A percentile compares a stretch with the other conserved stretches of the same genome.
phyloP scores from a whole-genome alignment of 1,284 basidiomycete species.

The Amylostereum chailletii region DNA sequence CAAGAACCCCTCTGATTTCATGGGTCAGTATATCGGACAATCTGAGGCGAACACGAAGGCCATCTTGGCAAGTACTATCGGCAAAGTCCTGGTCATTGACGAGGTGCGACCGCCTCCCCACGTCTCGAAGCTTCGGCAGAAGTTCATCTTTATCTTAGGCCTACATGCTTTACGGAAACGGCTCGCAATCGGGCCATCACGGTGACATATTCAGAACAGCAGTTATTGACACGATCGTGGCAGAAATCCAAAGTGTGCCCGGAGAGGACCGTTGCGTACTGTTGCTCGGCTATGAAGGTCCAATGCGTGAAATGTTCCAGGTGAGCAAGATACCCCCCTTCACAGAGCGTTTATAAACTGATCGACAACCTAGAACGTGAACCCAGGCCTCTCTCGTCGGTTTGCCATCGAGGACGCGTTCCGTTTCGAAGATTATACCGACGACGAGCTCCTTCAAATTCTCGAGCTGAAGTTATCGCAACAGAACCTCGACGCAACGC shows the following conservation, averaged over 20 bases:
- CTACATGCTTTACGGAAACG: slow-evolving; percentile 49
- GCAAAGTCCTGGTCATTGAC: slow-evolving; percentile 61
- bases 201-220: slow-evolving; percentile 50
- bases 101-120: slow-evolving; percentile 33
- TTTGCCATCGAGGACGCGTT: slow-evolving; percentile 62
- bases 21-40: slow-evolving; percentile 43
- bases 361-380: slow-evolving; percentile 41
- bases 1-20: slow-evolving; percentile 60
- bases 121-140: background rate
- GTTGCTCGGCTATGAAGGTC: slow-evolving; percentile 51
- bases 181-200: slow-evolving; percentile 18
- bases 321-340: slow-evolving; percentile 23
- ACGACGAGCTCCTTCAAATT: slow-evolving; percentile 40
- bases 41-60: slow-evolving; percentile 58
- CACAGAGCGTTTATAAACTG: background rate
- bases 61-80: slow-evolving; percentile 44
- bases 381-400: slow-evolving; percentile 49
- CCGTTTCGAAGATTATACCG: slow-evolving; percentile 54
- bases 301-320: slow-evolving; percentile 67
- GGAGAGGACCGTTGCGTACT: slow-evolving; percentile 64
- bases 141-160: slow-evolving; percentile 35
- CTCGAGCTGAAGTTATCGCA: slow-evolving; percentile 47
- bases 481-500: slow-evolving; percentile 49
- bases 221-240: slow-evolving; percentile 66
- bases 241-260: slow-evolving; percentile 57